Base-by-base conservation (phyloP, 768 basidiomycete genomes). In the Suillus subalutaceus region DNA sequence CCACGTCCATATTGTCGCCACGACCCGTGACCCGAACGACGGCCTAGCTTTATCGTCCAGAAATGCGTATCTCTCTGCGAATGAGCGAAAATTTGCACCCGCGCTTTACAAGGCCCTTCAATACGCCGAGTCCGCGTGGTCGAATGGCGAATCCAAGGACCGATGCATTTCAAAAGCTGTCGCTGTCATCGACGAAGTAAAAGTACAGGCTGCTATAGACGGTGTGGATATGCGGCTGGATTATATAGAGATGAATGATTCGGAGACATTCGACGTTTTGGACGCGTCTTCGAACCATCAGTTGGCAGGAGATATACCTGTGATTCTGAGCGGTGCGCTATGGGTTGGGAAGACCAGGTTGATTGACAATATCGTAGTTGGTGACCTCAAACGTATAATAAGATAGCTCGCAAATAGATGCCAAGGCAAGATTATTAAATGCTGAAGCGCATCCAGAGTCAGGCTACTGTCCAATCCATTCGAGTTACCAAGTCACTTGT, bases 341-440 rank as follows among this genome's bases (percentile, higher is more conserved):
- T 92, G 90, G 85, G 86, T 96, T 3, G 94, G 93, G 48, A 85
- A 83, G 74, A 98, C 96, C 48, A 84, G 96, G 69, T 76, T 99
- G 70, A 98, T 99, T 52, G 97, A 99, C 78, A 99, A 99, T 75
- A 77, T 97, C 62, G 80, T 97, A 52, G 76, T 97, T 2, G 94
- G 89, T 10, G 81, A 86, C 70, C 67, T 72, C 10, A 73, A 67
- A 53, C 8, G 48, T 46, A 43, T 53, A 13, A 53, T 64, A 46
- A 57, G 46, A 32, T 74, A 60, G 59, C 9, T 60, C 26, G 41
- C 59, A 56, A 35, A n/a, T 56, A 56, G 53, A 53, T 32, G 18
- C 2, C 10, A 35, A 12, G 55, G 10, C 32, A 56, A 12, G 55
- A 53, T 16, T 32, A 53, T n/a, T 12, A 35, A n/a, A 20, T 56